Conservation (phyloP, 163 green algal species). For the Botryococcus braunii region DNA sequence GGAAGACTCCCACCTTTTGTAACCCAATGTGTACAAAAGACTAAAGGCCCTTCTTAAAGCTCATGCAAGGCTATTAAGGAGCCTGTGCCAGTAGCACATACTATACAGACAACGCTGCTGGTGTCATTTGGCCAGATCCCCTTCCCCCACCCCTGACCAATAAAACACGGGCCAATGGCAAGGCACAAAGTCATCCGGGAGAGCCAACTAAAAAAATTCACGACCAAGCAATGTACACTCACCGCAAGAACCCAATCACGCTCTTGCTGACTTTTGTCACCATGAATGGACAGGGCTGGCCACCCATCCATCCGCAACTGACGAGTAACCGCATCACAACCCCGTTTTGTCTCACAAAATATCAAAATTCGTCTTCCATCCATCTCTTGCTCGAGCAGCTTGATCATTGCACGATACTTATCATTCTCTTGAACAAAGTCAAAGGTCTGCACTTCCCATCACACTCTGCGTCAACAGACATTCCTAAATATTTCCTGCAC, state of each 20-base stretch:
- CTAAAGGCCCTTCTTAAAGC: no score
- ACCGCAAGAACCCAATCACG: conserved; percentile 88
- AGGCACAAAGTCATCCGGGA: neutral
- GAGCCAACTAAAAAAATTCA: no score
- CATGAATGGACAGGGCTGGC: conserved; percentile 86
- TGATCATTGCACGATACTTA: conserved; percentile 73
- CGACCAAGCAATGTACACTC: no score
- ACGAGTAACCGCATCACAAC: conserved; percentile 73
- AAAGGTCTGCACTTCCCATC: conserved; percentile 75
- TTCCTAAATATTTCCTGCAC: no score
- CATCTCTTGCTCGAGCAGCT: conserved; percentile 78
- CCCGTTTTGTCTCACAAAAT: conserved; percentile 82
- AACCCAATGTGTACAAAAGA: no score
- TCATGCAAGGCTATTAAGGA: no score
- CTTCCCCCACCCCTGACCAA: no score
- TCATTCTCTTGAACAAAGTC: conserved; percentile 75
- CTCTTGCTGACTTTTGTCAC: conserved; percentile 95
- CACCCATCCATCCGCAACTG: conserved; percentile 80
- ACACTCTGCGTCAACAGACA: no score
- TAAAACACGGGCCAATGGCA: neutral
- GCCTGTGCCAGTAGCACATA: no score
- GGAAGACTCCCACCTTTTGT: no score
- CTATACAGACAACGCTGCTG: no score
- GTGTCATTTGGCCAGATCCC: no score
- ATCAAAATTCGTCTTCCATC: conserved; percentile 71